Evolutionary conservation across 257 asterid genomes (phyloP).

Genomic region (Plectranthus barbatus): DNA sequence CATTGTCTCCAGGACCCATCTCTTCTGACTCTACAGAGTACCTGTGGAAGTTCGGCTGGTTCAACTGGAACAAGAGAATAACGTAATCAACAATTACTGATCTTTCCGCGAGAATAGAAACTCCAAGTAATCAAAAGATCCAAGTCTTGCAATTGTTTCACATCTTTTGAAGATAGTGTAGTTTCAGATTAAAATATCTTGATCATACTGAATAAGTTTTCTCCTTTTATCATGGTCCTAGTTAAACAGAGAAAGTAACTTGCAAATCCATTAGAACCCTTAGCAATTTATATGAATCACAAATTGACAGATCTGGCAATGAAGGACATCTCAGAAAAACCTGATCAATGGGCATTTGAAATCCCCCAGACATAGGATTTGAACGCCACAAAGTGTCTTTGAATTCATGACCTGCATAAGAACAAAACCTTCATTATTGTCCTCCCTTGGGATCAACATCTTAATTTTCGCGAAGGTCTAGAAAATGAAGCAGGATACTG

Average conservation of each 20-base stretch:
- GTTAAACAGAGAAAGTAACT: background rate
- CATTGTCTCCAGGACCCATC: slow-evolving; percentile 24
- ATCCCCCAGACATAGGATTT: slow-evolving; percentile 19
- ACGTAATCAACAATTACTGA: slow-evolving; percentile 3
- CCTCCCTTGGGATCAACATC: background rate
- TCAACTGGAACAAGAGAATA: slow-evolving; percentile 25
- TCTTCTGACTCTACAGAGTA: slow-evolving; percentile 29
- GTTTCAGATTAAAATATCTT: background rate
- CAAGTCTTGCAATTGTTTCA: background rate
- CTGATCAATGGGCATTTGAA: slow-evolving; percentile 35
- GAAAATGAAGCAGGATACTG: background rate
- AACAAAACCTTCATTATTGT: slow-evolving; percentile 1
- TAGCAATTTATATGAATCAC: background rate
- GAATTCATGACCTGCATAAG: slow-evolving; percentile 40
- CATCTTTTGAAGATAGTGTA: background rate
- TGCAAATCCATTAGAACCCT: background rate
- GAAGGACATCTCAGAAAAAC: slow-evolving; percentile 18
- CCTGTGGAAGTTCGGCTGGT: slow-evolving; percentile 21
- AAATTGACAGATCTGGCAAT: background rate
- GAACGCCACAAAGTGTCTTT: slow-evolving; percentile 34
- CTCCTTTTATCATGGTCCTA: background rate
- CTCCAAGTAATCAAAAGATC: background rate
- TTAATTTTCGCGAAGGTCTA: background rate
- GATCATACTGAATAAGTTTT: background rate
- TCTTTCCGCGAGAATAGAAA: background rate